Evolutionary conservation across 306 rosid species (phyloP).

Genomic region (Castanea crenata): DNA sequence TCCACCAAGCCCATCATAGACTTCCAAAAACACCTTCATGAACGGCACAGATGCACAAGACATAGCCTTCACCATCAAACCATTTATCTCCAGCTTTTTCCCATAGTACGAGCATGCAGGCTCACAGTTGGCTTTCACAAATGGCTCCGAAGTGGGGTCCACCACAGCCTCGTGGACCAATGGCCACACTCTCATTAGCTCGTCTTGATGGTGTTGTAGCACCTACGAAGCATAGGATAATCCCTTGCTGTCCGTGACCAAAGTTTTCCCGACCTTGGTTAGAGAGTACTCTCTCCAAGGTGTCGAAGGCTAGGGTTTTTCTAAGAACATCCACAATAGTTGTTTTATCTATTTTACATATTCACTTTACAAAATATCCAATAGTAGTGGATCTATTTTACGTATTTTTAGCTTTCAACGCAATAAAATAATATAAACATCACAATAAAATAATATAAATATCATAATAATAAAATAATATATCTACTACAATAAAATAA

Average conservation of each 20-base stretch:
- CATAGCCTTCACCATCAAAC: constrained; percentile 78
- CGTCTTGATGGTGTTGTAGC: constrained; percentile 94
- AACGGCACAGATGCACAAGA: constrained; percentile 84
- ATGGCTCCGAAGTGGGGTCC: constrained; percentile 73
- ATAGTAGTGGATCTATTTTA: too few relatives aligned
- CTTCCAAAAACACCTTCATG: constrained; percentile 61
- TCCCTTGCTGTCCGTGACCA: constrained; percentile 60
- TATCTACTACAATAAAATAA: too few relatives aligned
- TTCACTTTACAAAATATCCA: too few relatives aligned
- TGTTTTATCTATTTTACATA: too few relatives aligned
- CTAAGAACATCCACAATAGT: not conserved
- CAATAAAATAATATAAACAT: too few relatives aligned
- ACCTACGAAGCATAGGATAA: constrained; percentile 66
- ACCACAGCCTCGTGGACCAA: constrained; percentile 84
- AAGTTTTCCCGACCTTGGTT: constrained; percentile 70
- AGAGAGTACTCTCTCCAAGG: constrained; percentile 57
- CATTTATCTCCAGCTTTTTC: constrained; percentile 73
- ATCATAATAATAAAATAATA: too few relatives aligned
- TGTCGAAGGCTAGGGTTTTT: not conserved
- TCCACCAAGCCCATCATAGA: constrained; percentile 64
- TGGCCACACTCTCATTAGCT: constrained; percentile 76
- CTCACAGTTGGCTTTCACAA: constrained; percentile 72
- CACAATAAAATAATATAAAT: too few relatives aligned
- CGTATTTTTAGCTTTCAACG: too few relatives aligned
- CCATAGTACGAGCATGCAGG: constrained; percentile 65